These are phyloP conservation scores for Viridothelium virens DNA, from an alignment of 495 filamentous ascomycete species.

Conservation along the genomic window DNA sequence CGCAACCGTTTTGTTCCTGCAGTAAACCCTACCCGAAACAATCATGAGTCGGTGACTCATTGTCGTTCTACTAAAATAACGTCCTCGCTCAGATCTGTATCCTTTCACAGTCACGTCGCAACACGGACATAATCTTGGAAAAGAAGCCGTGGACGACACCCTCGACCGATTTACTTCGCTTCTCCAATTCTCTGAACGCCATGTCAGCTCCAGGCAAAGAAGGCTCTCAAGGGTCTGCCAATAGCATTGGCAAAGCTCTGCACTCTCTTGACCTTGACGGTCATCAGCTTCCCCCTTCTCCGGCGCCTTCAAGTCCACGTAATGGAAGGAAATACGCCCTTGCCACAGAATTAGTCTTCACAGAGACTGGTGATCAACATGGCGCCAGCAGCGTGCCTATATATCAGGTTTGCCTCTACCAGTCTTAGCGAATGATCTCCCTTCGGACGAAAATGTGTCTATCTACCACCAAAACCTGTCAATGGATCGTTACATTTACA, in stretches of 20 bases:
- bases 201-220: neutral
- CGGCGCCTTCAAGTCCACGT: conserved; percentile 83
- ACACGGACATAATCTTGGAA: too few species aligned
- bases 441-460: neutral
- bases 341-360: conserved; percentile 93
- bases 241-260: conserved; percentile 54
- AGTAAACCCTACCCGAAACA: neutral
- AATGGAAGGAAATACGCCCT: conserved; percentile 80
- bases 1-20: conserved; percentile 7
- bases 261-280: conserved; percentile 74
- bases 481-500: neutral
- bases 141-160: neutral
- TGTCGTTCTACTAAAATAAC: neutral
- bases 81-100: too few species aligned
- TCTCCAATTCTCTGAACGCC: neutral
- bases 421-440: neutral
- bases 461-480: neutral
- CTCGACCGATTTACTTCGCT: neutral
- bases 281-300: conserved; percentile 86
- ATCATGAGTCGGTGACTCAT: neutral
- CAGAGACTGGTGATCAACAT: conserved; percentile 91
- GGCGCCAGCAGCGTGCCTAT: conserved; percentile 91
- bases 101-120: too few species aligned
- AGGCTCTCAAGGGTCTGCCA: conserved; percentile 11
- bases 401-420: conserved; percentile 57